Conservation (phyloP, 2,329 filamentous ascomycete species). For the Daldinia sp. region DNA sequence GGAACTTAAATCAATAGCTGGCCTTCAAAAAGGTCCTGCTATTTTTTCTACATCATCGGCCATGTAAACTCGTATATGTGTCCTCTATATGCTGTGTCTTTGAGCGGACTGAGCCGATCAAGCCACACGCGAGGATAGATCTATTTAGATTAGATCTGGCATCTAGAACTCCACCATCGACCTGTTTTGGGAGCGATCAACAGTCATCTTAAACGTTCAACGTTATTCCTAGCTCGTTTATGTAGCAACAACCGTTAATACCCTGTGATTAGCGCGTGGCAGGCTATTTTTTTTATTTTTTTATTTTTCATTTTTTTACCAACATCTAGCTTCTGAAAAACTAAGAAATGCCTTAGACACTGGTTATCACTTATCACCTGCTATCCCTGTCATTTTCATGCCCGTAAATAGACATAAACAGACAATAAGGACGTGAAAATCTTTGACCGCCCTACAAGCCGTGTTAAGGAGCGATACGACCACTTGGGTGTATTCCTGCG, state of each 20-base stretch:
- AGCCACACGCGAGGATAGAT: neutral
- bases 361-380: neutral
- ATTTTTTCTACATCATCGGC: neutral
- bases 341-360: neutral
- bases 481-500: neutral
- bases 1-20: neutral
- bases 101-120: too few relatives aligned
- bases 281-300: too few relatives aligned
- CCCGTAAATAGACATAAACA: neutral
- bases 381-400: neutral
- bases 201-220: neutral
- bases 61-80: neutral
- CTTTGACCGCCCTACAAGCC: neutral
- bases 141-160: neutral
- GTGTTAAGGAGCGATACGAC: neutral
- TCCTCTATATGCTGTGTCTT: neutral
- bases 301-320: too few relatives aligned
- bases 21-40: neutral
- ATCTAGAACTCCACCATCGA: neutral
- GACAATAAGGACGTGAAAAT: neutral
- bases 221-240: too few relatives aligned
- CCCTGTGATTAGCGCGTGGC: neutral
- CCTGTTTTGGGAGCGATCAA: conserved; percentile 6
- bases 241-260: neutral
- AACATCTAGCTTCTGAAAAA: neutral